These are phyloP conservation scores for Amborella trichopoda DNA, from an alignment of 164 flowering plant species.

Conservation along the genomic window DNA sequence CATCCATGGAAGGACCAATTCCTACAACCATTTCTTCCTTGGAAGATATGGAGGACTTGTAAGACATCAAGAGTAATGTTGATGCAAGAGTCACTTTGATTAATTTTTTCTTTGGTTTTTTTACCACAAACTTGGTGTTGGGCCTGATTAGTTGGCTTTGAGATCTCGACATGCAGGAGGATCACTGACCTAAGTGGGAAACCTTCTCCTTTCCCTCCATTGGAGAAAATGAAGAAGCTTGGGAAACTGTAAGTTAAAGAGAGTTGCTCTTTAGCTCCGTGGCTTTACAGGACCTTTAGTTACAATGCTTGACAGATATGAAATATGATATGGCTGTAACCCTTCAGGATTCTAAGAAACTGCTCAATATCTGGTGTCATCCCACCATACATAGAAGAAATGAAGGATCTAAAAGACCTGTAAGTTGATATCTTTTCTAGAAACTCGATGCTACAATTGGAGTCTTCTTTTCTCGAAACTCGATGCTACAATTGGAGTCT, in stretches of 20 bases:
- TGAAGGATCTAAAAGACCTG: conserved; percentile 26
- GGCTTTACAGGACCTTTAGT: not conserved
- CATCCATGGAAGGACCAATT: conserved; percentile 71
- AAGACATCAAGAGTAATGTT: no score
- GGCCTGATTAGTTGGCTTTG: no score
- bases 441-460: no score
- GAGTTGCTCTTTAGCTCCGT: not conserved
- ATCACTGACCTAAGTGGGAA: conserved; percentile 63
- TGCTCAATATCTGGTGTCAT: conserved; percentile 50
- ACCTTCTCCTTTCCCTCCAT: conserved; percentile 34
- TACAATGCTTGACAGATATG: not conserved
- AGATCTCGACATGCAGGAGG: conserved; percentile 74
- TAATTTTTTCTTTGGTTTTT: no score
- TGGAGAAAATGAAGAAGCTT: conserved; percentile 26
- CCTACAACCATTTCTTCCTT: conserved; percentile 47
- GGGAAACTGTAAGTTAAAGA: conserved; percentile 40
- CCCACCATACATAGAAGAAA: conserved; percentile 37
- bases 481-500: no score
- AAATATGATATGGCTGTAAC: conserved; percentile 6
- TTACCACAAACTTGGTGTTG: no score
- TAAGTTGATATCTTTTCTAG: conserved; percentile 20
- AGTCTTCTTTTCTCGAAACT: no score
- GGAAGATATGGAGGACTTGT: conserved; percentile 43
- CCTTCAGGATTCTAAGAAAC: conserved; percentile 53
- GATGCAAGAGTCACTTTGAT: no score